Evolutionary conservation across 108 stramenopile genomes (phyloP), one percentile per base, ranked within the genome.

Genomic region (Nannochloropsis granulata): DNA sequence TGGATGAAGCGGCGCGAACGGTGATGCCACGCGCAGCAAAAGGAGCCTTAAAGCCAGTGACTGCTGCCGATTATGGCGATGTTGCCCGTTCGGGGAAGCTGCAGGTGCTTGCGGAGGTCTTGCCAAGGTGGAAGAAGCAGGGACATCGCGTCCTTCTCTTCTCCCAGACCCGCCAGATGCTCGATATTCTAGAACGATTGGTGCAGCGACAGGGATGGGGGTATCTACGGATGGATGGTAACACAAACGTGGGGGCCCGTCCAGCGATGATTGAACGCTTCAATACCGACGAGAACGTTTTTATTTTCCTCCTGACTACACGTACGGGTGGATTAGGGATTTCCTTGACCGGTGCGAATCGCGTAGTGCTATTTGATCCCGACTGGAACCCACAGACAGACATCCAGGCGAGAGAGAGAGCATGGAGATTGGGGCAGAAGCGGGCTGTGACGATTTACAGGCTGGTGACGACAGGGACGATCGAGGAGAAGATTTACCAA

Each of bases 371-470:
- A 1, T 95, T 92, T 82, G 94, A 96, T 81, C 95, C 96, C 13
- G 96, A 97, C 85, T 98, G 97, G 96, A 99, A 99, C 85, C 98
- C 98, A 26, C 93, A 92, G 83, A 97, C 93, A 12, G 96, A 96
- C 82, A 92, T 93, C 13, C 97, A 97, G 87, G 92, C 93, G 2
- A 84, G 92, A 26, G 98, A 98, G 88, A 91, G 98, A 80, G 93
- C 96, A 19, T 98, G 96, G 95, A 90, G 98, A 26, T 93, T 98
- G 82, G 94, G 95, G 26, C 95, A 95, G 82, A 89, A 78, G 44
- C 82, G 87, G 34, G 87, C 90, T 23, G 95, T 95, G n/a, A 93
- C 92, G 2, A 91, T 95, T 16, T 94, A 94, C 87, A 16, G 95
- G 11, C 84, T 96, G 13, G 90, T 95, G n/a, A 92, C 93, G 43